Evolutionary conservation across 83 land plant genomes (phyloP), one percentile per base, ranked within the genome.

Genomic region (Diphasiastrum complanatum): DNA sequence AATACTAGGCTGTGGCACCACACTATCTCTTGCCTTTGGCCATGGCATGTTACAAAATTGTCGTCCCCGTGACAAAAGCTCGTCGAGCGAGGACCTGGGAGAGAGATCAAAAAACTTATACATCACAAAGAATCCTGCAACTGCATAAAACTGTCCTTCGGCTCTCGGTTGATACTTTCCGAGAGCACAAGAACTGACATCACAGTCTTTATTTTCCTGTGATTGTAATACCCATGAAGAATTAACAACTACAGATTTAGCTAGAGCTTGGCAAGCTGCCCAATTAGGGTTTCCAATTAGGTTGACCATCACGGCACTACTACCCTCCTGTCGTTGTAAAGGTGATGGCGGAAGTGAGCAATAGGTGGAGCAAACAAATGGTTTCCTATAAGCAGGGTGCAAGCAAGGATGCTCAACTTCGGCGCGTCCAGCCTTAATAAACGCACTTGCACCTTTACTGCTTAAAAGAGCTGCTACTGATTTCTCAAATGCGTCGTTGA

Each of bases 401-500:
- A 92, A 69, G 63, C 98, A 92, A 33, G 98, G 98, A 70, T 92
- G 98, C 62, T 69, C 65, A 34, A 92, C 35, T 71, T 79, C 77
- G 18, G 79, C 35, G 19, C 63, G 75, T 3, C 72, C 77, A 52
- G 51, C 65, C 27, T 40, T 24, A 19, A 67, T 29, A 37, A 47
- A 68, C 37, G 29, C 51, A n/a, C 47, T 41, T 1, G 69, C 22
- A 64, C 63, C 51, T 61, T 69, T 65, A 27, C 26, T 59, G 5
- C 64, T 76, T 12, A 85, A 46, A 47, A 92, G 77, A 59, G 79
- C 64, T 26, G 65, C 88, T 5, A 92, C 91, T 37, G 98, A 88
- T 66, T 81, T 92, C 40, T 85, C 98, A 76, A 92, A 92, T 18
- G 98, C 98, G 75, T 92, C 98, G 72, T 92, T 92, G 18, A 92